Base-by-base conservation (phyloP, 2,329 filamentous ascomycete genomes). In the Lojkania enalia region DNA sequence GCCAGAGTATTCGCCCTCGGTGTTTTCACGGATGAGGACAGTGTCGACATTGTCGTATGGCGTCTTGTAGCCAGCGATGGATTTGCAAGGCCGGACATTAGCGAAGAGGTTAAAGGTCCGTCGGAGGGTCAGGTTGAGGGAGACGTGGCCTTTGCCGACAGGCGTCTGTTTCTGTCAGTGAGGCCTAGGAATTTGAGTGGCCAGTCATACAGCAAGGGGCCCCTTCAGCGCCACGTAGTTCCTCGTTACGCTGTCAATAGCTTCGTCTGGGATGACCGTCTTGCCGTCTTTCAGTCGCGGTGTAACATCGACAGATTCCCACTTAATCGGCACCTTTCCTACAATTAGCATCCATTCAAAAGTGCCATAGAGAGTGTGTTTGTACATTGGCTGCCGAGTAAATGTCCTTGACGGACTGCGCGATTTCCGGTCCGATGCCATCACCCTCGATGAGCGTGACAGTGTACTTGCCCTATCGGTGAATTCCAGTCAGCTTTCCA, bases 71-170 rank as follows among this genome's bases (percentile, higher is more conserved):
- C 94, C 94, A 57, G 88, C 88, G 61, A 99, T 90, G 55, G 90
- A 96, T 71, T 90, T 88, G 85, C 95, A 99, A 53, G 95, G 94
- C 68, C 95, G 91, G 66, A 99, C 82, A 80, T 99, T 99, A 78
- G 94, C 95, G 76, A 99, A 99, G 66, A 99, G 90, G 82, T 99
- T 99, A 81, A 99, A 99, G 55, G 95, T 99, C 70, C 94, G 88
- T 71, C 94, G 92, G 66, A 99, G 90, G 49, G 94, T 99, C 58
- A 99, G 81, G 83, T 99, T 99, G 62, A 99, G 88, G 47, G 94
- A 97, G 72, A 99, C 92, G 78, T 99, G 94, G 68, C 94, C 94
- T 82, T 97, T 99, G 75, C 95, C 94, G 67, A 99, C 84, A 55
- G 94, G 94, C 3, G 94, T 99, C 83, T 91, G 57, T 4, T 40